Evolutionary conservation across 2,329 filamentous ascomycete genomes (phyloP).

Genomic region (Pseudofabraea citricarpa): DNA sequence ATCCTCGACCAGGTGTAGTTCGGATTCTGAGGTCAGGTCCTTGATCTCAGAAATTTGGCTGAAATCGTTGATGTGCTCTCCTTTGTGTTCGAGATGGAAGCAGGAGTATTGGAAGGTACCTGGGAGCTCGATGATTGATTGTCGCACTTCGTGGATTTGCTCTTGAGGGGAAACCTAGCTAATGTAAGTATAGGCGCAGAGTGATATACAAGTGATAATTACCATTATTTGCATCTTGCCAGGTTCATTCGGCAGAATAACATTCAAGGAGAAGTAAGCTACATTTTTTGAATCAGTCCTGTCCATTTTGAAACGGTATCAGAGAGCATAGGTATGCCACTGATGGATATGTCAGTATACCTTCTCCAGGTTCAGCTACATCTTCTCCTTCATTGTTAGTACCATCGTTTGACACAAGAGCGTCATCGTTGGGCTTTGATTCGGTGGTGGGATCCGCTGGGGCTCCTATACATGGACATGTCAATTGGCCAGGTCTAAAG

Average conservation of each 20-base stretch:
- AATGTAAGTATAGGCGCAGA: constrained; percentile 19
- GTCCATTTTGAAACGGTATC: too few relatives aligned
- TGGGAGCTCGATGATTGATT: constrained; percentile 91
- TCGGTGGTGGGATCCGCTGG: constrained; percentile 9
- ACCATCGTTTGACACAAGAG: constrained; percentile 16
- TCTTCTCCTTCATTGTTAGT: constrained; percentile 19
- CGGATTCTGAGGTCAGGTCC: constrained; percentile 70
- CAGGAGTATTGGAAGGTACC: constrained; percentile 95
- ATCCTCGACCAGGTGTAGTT: constrained; percentile 81
- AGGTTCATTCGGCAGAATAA: constrained; percentile 76
- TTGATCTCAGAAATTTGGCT: constrained; percentile 86
- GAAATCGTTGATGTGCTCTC: constrained; percentile 90
- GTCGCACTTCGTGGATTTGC: constrained; percentile 94
- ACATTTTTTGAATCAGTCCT: too few relatives aligned
- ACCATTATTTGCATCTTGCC: constrained; percentile 84
- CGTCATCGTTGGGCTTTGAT: constrained; percentile 13
- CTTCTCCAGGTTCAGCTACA: constrained; percentile 23
- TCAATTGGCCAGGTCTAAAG: too few relatives aligned
- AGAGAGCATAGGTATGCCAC: too few relatives aligned
- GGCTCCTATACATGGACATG: constrained; percentile 13
- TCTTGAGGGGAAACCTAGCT: constrained; percentile 82
- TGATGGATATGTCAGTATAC: constrained; percentile 16
- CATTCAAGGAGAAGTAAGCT: constrained; percentile 59
- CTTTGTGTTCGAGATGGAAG: constrained; percentile 93
- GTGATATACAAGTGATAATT: constrained; percentile 29